Conservation (phyloP, 2,329 filamentous ascomycete genomes). For the Fusarium sp. region DNA sequence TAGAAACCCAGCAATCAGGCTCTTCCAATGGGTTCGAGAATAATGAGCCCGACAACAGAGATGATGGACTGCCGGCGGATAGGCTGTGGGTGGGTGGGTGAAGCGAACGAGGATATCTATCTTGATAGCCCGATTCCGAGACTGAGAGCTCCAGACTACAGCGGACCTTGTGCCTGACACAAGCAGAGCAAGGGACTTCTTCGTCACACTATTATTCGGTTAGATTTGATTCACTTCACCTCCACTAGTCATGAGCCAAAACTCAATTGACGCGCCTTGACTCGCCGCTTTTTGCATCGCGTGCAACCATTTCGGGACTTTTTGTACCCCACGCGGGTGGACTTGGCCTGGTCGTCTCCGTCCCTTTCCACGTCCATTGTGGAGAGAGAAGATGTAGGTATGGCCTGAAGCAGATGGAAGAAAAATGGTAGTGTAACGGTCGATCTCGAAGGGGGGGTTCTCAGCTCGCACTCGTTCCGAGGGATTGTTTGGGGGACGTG, state of each 20-base stretch:
- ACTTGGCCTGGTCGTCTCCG: constrained; percentile 1
- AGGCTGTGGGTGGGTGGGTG: constrained; percentile 10
- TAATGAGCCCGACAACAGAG: constrained; percentile 19
- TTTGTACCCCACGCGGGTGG: constrained; percentile 35
- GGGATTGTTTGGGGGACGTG: not conserved
- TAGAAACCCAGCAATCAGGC: constrained; percentile 30
- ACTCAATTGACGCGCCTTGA: constrained; percentile 12
- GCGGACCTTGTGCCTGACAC: constrained; percentile 25
- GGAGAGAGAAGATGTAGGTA: too few relatives aligned
- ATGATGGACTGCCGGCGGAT: constrained; percentile 10
- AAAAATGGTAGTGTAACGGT: not conserved
- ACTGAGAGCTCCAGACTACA: constrained; percentile 27
- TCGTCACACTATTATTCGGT: constrained; percentile 16
- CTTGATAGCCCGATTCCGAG: not conserved
- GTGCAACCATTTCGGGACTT: constrained; percentile 38
- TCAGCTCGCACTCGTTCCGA: constrained; percentile 32
- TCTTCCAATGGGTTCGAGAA: constrained; percentile 11
- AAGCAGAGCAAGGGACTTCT: constrained; percentile 27
- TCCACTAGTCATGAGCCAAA: not conserved
- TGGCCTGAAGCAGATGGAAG: not conserved
- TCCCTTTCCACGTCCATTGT: constrained; percentile 14
- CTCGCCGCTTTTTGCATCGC: constrained; percentile 33
- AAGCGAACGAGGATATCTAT: constrained; percentile 7
- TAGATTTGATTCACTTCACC: not conserved
- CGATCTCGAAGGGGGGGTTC: not conserved